Conservation (phyloP, 1,139 yeast genomes). For the Magnusiomyces tetraspermus region DNA sequence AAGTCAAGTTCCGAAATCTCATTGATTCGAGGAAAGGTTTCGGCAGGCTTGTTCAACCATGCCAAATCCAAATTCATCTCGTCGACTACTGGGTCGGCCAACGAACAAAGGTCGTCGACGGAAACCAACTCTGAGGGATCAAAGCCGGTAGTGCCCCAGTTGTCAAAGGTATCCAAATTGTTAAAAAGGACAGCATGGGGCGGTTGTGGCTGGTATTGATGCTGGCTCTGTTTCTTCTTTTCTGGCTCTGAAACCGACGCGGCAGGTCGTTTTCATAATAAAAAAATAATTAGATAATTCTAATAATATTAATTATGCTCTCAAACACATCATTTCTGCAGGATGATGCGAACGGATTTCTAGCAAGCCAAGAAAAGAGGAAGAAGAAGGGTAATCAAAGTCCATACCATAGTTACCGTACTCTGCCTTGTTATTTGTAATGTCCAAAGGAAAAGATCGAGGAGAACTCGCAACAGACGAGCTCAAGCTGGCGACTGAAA, state of each 20-base stretch:
- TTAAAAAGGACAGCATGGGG: conserved; percentile 15
- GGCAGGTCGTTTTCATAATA: conserved; percentile 36
- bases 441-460: conserved; percentile 10
- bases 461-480: conserved; percentile 26
- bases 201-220: no score
- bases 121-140: not conserved
- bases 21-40: conserved; percentile 9
- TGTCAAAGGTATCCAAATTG: conserved; percentile 16
- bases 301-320: no score
- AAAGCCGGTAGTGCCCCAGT: conserved; percentile 4
- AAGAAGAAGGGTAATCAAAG: conserved; percentile 9
- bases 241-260: conserved; percentile 36
- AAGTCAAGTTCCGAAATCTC: conserved; percentile 17
- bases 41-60: conserved; percentile 14
- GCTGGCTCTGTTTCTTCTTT: no score
- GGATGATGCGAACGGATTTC: conserved; percentile 36
- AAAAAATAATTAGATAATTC: no score
- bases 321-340: conserved; percentile 36
- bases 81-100: conserved; percentile 2
- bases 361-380: conserved; percentile 13
- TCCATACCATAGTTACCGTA: no score
- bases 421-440: conserved; percentile 11
- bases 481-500: conserved; percentile 24
- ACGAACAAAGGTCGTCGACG: not conserved
- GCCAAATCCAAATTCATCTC: conserved; percentile 13